These are phyloP conservation scores for Penicillium waksmanii DNA, from an alignment of 495 filamentous ascomycete species.

Conservation along the genomic window DNA sequence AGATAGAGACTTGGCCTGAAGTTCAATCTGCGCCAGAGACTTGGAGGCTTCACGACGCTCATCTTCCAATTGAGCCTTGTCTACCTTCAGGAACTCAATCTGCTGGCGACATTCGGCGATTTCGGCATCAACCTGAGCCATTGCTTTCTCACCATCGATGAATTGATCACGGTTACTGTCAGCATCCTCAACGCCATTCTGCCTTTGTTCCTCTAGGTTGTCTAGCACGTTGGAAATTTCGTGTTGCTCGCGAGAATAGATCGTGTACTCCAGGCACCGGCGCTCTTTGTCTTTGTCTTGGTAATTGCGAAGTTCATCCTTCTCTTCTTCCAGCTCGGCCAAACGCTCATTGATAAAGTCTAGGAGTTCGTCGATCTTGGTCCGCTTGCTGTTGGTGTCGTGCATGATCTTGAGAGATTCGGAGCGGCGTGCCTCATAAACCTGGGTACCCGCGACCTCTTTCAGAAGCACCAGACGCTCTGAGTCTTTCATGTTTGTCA, in stretches of 20 bases:
- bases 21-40: slow-evolving; percentile 77
- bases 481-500: slow-evolving; percentile 98
- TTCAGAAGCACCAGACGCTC: slow-evolving; percentile 89
- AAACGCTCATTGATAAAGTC: slow-evolving; percentile 90
- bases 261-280: slow-evolving; percentile 90
- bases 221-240: slow-evolving; percentile 76
- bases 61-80: slow-evolving; percentile 84
- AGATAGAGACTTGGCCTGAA: slow-evolving; percentile 77
- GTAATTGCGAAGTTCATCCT: slow-evolving; percentile 88
- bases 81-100: slow-evolving; percentile 84
- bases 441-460: slow-evolving; percentile 95
- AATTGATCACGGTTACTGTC: slow-evolving; percentile 81
- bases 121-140: slow-evolving; percentile 73
- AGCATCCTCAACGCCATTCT: slow-evolving; percentile 78
- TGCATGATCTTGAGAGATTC: slow-evolving; percentile 97
- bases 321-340: slow-evolving; percentile 91
- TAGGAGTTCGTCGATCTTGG: slow-evolving; percentile 91
- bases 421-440: slow-evolving; percentile 87
- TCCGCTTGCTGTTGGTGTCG: slow-evolving; percentile 90
- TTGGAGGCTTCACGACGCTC: slow-evolving; percentile 82
- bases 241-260: slow-evolving; percentile 85
- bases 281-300: slow-evolving; percentile 95
- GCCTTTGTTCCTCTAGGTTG: slow-evolving; percentile 78
- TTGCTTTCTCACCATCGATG: slow-evolving; percentile 77
- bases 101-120: slow-evolving; percentile 79